phyloP scores from a whole-genome alignment of 2,329 filamentous ascomycete genomes.

The Berkeleyomyces basicola region DNA sequence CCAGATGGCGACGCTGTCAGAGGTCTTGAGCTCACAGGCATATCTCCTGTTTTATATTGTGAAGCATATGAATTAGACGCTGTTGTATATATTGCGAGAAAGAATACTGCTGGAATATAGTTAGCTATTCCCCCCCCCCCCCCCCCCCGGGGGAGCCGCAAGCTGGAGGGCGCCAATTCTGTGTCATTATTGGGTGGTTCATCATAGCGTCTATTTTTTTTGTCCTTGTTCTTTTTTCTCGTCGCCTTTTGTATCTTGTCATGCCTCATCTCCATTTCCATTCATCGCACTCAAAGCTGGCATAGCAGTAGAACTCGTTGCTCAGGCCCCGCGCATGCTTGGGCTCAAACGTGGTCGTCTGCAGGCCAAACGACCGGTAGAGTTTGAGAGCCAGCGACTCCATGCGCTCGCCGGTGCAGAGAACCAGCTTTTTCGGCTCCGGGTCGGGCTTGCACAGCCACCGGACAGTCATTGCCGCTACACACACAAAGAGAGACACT shows the following conservation, averaged over 20 bases:
- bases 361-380: slow-evolving; percentile 46
- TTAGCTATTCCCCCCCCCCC: background rate
- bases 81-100: background rate
- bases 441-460: slow-evolving; percentile 42
- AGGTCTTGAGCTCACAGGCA: slow-evolving; percentile 72
- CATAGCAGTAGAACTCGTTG: slow-evolving; percentile 68
- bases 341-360: slow-evolving; percentile 51
- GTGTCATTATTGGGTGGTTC: background rate
- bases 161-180: background rate
- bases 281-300: slow-evolving; percentile 51
- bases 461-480: slow-evolving; percentile 57
- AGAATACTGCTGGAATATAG: background rate
- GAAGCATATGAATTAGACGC: slow-evolving; percentile 29
- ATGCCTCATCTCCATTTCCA: slow-evolving; percentile 28
- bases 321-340: slow-evolving; percentile 55
- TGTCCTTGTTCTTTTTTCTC: background rate
- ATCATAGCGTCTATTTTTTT: background rate
- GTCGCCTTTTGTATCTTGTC: slow-evolving; percentile 10
- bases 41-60: slow-evolving; percentile 83
- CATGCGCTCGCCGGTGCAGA: slow-evolving; percentile 70
- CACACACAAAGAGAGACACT: background rate
- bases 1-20: slow-evolving; percentile 62
- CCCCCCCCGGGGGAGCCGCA: no score
- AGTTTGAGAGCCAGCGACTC: slow-evolving; percentile 44
- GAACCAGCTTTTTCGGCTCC: slow-evolving; percentile 32